Conservation (phyloP, 495 filamentous ascomycete genomes). For the Lophiotrema nucula region DNA sequence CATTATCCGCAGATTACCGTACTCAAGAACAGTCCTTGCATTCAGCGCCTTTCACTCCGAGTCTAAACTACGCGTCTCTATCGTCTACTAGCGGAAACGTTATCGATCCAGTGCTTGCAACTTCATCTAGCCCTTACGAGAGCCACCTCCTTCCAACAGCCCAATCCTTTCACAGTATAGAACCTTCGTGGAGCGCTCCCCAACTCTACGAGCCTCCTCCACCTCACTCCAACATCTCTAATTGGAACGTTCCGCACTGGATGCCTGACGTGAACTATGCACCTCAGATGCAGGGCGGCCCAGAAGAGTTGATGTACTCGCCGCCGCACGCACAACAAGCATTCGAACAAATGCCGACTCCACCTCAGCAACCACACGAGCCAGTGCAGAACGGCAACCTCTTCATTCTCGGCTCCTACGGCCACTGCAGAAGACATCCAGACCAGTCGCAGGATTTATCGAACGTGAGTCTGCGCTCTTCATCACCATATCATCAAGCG, state of each 20-base stretch:
- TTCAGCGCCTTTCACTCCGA: neutral
- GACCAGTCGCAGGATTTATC: neutral
- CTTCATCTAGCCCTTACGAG: constrained; percentile 12
- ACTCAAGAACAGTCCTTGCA: neutral
- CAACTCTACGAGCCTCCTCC: neutral
- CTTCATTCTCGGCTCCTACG: constrained; percentile 10
- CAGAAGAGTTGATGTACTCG: constrained; percentile 4
- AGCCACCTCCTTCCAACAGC: constrained; percentile 6
- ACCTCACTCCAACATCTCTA: neutral
- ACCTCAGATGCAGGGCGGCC: neutral
- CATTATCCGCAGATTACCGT: constrained; percentile 8
- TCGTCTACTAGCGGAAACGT: constrained; percentile 1
- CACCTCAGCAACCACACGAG: constrained; percentile 7
- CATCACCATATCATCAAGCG: neutral
- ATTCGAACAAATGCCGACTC: constrained; percentile 7
- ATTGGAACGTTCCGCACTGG: constrained; percentile 17
- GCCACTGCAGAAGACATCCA: neutral
- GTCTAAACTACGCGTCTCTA: neutral
- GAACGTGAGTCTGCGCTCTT: neutral
- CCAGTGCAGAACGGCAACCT: constrained; percentile 1
- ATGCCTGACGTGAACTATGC: constrained; percentile 14
- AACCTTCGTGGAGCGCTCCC: constrained; percentile 8
- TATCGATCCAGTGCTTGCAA: neutral
- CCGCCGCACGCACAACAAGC: constrained; percentile 8
- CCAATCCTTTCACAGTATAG: constrained; percentile 1